A percentile compares a stretch with the other conserved stretches of the same genome.
Evolutionary conservation across 441 rosid species (phyloP).

Genomic region (Macaranga tanarius): DNA sequence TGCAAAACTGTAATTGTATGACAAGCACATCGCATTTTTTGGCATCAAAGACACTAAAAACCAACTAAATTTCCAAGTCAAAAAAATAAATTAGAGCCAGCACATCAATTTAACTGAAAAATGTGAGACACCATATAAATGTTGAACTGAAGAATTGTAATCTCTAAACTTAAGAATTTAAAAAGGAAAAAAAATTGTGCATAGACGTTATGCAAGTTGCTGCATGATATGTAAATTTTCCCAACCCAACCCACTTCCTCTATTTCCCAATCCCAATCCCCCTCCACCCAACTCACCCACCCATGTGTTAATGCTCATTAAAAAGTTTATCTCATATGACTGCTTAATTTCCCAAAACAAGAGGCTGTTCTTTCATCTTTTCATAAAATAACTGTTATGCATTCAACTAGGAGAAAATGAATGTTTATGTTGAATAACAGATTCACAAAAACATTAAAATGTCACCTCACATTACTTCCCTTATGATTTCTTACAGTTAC

Average conservation of each 20-base stretch:
- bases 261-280: too few species aligned
- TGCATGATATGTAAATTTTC: neutral
- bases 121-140: neutral
- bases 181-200: neutral
- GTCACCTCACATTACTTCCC: neutral
- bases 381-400: neutral
- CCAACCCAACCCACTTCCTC: neutral
- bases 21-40: neutral
- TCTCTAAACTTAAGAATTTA: conserved; percentile 1
- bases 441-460: neutral
- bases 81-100: neutral
- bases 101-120: too few species aligned
- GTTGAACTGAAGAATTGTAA: neutral
- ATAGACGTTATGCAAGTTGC: conserved; percentile 2
- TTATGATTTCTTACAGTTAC: neutral
- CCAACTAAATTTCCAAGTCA: neutral
- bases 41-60: neutral
- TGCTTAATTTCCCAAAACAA: neutral
- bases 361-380: neutral
- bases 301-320: neutral
- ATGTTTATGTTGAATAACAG: neutral
- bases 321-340: neutral
- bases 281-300: too few species aligned
- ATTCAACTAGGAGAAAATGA: neutral
- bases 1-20: neutral